A percentile compares a stretch with the other conserved stretches of the same genome.
phyloP scores from a whole-genome alignment of 257 asterid genomes.

The Scutellaria minor region DNA sequence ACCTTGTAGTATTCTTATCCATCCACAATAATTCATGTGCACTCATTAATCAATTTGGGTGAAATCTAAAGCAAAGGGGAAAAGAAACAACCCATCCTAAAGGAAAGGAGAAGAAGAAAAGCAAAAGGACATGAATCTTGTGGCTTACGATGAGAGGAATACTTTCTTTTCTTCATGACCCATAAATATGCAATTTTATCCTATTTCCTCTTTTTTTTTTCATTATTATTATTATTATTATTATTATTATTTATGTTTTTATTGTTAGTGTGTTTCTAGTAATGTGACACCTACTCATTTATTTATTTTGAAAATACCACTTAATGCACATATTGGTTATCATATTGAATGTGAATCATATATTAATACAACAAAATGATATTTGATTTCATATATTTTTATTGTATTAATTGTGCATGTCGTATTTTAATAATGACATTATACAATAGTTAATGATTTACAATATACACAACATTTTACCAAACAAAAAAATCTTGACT shows the following conservation, averaged over 20 bases:
- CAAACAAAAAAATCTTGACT: too few species aligned
- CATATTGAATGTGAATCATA: not conserved
- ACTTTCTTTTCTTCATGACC: constrained; percentile 33
- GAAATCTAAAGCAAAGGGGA: constrained; percentile 53
- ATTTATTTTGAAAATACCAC: too few species aligned
- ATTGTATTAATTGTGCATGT: too few species aligned
- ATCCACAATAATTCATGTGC: constrained; percentile 64
- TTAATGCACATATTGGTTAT: too few species aligned
- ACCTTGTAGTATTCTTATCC: constrained; percentile 31
- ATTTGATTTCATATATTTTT: too few species aligned
- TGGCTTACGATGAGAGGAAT: constrained; percentile 44
- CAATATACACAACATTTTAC: too few species aligned
- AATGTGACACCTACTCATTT: not conserved
- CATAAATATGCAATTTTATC: constrained; percentile 22
- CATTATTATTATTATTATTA: not conserved
- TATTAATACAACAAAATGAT: too few species aligned
- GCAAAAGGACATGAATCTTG: constrained; percentile 48
- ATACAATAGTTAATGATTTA: too few species aligned
- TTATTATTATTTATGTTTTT: too few species aligned
- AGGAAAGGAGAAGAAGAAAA: constrained; percentile 33
- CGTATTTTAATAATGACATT: not conserved
- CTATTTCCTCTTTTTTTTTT: not conserved
- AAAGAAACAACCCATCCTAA: constrained; percentile 31
- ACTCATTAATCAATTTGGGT: constrained; percentile 62
- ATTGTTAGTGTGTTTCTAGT: too few species aligned